These are phyloP conservation scores for Trypethelium eluteriae DNA, from an alignment of 495 filamentous ascomycete genomes.

Conservation along the genomic window DNA sequence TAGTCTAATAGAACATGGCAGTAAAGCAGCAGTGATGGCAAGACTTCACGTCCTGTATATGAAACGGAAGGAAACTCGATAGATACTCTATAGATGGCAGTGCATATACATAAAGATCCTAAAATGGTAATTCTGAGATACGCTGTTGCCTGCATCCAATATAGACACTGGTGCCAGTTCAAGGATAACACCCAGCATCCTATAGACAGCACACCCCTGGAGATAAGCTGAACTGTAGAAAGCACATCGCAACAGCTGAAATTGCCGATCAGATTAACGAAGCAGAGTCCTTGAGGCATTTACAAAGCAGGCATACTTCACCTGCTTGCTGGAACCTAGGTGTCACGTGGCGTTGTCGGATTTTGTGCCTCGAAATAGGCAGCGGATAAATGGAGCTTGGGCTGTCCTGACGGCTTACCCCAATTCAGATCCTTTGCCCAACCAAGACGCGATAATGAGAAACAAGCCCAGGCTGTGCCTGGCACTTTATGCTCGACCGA, in stretches of 20 bases:
- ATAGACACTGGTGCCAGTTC: no score
- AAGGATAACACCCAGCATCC: no score
- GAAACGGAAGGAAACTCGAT: not conserved
- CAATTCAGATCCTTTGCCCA: not conserved
- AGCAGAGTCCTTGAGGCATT: no score
- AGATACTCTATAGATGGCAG: not conserved
- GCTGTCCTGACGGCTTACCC: not conserved
- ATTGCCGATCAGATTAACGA: no score
- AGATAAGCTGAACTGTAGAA: not conserved
- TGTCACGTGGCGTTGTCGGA: not conserved
- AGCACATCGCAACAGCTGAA: not conserved
- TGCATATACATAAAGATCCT: not conserved
- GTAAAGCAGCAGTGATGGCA: no score
- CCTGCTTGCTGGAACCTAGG: no score
- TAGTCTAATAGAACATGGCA: no score
- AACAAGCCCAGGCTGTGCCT: slow-evolving; percentile 5
- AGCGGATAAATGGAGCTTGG: not conserved
- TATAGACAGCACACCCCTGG: not conserved
- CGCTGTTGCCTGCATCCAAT: no score
- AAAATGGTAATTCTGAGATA: not conserved
- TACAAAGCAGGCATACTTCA: no score
- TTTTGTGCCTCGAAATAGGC: not conserved
- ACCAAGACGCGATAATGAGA: not conserved
- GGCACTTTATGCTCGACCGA: not conserved
- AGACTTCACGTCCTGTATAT: not conserved